Evolutionary conservation across 306 rosid species (phyloP).

Genomic region (Pachyrhizus erosus): DNA sequence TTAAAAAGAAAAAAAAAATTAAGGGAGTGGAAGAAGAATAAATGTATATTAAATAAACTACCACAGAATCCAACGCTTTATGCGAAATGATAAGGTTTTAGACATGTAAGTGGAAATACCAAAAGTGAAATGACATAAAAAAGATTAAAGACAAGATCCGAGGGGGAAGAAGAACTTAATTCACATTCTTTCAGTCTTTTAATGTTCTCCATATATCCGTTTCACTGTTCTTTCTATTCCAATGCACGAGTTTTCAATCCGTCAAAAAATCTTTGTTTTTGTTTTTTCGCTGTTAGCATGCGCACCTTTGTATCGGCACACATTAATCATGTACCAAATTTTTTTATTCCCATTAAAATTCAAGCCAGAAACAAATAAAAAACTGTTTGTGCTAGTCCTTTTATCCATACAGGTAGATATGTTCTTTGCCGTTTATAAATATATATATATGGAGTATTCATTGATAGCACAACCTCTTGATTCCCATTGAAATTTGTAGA

Average conservation of each 20-base stretch:
- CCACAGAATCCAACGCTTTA: constrained; percentile 48
- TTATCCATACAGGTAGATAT: constrained; percentile 27
- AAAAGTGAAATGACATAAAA: constrained; percentile 50
- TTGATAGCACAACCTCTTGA: constrained; percentile 38
- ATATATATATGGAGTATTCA: constrained; percentile 24
- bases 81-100: constrained; percentile 50
- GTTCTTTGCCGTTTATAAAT: constrained; percentile 14
- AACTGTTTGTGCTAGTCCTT: constrained; percentile 32
- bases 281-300: constrained; percentile 3
- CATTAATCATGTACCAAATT: constrained; percentile 16
- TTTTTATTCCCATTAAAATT: constrained; percentile 6
- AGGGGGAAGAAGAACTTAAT: constrained; percentile 48
- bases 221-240: constrained; percentile 46
- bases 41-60: constrained; percentile 13
- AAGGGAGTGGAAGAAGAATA: constrained; percentile 50
- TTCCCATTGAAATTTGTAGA: constrained; percentile 50
- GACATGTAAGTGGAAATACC: constrained; percentile 41
- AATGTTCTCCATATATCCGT: constrained; percentile 46
- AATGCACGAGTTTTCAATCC: constrained; percentile 6
- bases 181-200: constrained; percentile 50
- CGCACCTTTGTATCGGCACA: not conserved
- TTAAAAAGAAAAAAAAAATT: not conserved
- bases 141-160: constrained; percentile 47
- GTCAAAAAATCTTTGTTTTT: not conserved
- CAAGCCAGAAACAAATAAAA: constrained; percentile 7